Base-by-base conservation (phyloP, 2,329 filamentous ascomycete genomes). In the Fusarium napiforme region DNA sequence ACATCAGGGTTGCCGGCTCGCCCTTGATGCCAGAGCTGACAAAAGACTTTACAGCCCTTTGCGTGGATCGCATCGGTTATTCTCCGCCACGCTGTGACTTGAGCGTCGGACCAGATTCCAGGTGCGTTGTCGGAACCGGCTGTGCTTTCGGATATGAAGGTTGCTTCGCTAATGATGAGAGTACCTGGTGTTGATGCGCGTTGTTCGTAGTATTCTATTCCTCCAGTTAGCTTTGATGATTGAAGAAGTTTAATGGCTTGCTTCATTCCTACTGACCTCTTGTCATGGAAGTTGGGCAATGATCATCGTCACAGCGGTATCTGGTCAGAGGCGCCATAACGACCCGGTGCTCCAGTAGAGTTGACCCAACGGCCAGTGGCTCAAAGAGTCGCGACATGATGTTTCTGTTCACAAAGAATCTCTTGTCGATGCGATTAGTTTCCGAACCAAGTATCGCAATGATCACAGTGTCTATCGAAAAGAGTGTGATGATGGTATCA, bases 371-470 rank as follows among this genome's bases (percentile, higher is more conserved):
- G 23, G 50, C 19, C 50, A 53, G 18, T 37, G 50, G 23, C 7
- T 53, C 19, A 53, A 53, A 53, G 9, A 53, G 34, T 53, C 18
- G 50, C 2, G 50, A n/a, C 50, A 53, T 53, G 23, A 21, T 28
- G 14, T 16, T 12, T 37, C n/a, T 30, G 28, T 26, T 9, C n/a
- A 16, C 18, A 37, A 19, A 53, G 18, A 37, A 37, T 16, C 1
- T 11, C 5, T 6, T 16, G 0, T 14, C 9, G 2, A 37, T 16
- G 8, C 0, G 0, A 12, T 10, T 18, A 37, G 18, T 4, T 36
- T 10, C 2, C n/a, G 8, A 21, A 15, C 1, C 12, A 28, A 16
- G n/a, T 21, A 4, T 28, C 9, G 18, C 23, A 16, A 16, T 37
- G 7, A 1, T 12, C 32, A 37, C 49, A 6, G 6, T 7, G 26